These are phyloP conservation scores for Pestalotiopsis sp. DNA, from an alignment of 2,329 filamentous ascomycete genomes.

Conservation along the genomic window DNA sequence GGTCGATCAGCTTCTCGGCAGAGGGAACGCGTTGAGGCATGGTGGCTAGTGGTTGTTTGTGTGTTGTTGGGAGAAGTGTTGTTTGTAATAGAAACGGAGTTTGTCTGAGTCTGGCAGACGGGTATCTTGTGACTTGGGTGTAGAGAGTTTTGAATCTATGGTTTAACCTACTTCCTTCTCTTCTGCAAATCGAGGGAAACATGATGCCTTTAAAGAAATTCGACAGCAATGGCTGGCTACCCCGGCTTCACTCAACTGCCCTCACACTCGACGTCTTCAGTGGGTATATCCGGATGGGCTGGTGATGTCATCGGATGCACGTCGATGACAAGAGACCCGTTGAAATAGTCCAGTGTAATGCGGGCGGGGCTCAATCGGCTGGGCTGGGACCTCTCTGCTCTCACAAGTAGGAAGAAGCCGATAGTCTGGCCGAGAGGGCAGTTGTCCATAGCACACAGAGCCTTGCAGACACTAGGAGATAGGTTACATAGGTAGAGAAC, in stretches of 20 bases:
- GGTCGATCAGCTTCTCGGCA: slow-evolving; percentile 60
- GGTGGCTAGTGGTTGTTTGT: slow-evolving; percentile 25
- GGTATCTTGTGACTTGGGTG: background rate
- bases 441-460: background rate
- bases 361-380: background rate
- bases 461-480: background rate
- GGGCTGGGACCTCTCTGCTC: background rate
- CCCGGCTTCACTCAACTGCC: background rate
- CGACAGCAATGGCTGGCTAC: background rate
- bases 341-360: background rate
- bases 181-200: background rate
- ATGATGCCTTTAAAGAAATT: background rate
- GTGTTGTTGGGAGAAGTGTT: background rate
- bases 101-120: background rate
- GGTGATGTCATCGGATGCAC: slow-evolving; percentile 18
- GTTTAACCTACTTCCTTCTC: background rate
- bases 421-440: slow-evolving; percentile 17
- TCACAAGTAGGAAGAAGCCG: background rate
- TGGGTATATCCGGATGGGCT: slow-evolving; percentile 8
- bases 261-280: background rate
- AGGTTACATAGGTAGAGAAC: background rate
- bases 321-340: slow-evolving; percentile 15
- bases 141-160: background rate
- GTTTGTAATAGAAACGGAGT: background rate
- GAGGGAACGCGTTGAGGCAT: slow-evolving; percentile 63